phyloP scores from a whole-genome alignment of 306 rosid genomes.

The Chamaecrista fasciculata region DNA sequence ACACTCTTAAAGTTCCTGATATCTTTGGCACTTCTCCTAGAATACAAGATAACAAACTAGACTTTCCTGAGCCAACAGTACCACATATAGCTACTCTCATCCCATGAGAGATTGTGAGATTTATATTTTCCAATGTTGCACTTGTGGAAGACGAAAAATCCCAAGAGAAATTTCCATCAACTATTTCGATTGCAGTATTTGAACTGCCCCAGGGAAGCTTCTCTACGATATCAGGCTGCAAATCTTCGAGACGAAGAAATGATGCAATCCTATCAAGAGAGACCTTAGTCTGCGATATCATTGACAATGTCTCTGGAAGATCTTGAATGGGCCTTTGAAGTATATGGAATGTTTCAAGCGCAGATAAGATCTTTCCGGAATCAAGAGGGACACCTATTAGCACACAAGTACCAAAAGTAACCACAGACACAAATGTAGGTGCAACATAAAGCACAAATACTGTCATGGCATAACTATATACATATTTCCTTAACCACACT shows the following conservation, averaged over 20 bases:
- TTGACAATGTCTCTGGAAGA: conserved; percentile 47
- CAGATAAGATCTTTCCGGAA: conserved; percentile 53
- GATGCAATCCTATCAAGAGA: conserved; percentile 53
- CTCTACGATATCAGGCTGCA: conserved; percentile 39
- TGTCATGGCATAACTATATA: conserved; percentile 34
- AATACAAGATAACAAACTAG: conserved; percentile 76
- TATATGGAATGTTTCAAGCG: conserved; percentile 51
- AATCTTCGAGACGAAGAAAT: conserved; percentile 47
- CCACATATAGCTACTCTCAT: conserved; percentile 57
- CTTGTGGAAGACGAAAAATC: conserved; percentile 34
- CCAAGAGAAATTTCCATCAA: conserved; percentile 54
- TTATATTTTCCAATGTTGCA: conserved; percentile 36
- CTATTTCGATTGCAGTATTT: conserved; percentile 37
- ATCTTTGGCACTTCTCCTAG: conserved; percentile 85
- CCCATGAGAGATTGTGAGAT: conserved; percentile 33
- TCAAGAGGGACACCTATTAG: conserved; percentile 53
- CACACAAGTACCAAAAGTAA: conserved; percentile 49
- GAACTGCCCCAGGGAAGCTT: conserved; percentile 44
- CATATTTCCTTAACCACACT: conserved; percentile 45
- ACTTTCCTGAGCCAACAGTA: conserved; percentile 70
- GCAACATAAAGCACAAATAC: conserved; percentile 46
- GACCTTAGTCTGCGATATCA: conserved; percentile 51
- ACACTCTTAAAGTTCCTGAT: conserved; percentile 61
- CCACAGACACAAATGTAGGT: conserved; percentile 52
- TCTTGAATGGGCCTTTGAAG: conserved; percentile 46